Conservation (phyloP, 1,284 basidiomycete species). For the Rhodotorula sp. region DNA sequence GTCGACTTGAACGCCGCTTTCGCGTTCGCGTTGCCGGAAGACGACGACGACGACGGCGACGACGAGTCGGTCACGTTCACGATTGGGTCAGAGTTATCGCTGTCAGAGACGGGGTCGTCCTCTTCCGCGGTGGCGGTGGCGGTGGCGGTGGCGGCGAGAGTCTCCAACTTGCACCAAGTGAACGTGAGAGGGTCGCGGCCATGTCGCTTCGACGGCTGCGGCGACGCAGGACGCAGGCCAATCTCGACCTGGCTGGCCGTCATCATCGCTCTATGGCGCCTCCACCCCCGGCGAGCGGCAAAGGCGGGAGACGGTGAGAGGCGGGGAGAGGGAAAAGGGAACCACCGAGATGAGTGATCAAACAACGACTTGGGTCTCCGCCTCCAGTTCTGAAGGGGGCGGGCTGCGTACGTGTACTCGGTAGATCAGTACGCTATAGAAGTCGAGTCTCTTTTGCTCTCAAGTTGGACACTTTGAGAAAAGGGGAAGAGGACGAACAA, state of each 20-base stretch:
- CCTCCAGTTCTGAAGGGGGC: no score
- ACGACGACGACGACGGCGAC: not conserved
- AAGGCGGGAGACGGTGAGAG: not conserved
- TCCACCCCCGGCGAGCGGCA: not conserved
- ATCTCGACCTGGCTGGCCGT: not conserved
- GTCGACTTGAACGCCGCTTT: no score
- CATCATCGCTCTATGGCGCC: not conserved
- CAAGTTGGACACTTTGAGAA: not conserved
- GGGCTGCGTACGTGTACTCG: no score
- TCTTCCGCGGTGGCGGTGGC: no score
- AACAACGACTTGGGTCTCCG: no score
- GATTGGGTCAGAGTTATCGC: no score
- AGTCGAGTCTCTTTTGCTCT: no score
- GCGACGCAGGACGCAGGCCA: not conserved
- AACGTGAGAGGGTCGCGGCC: not conserved
- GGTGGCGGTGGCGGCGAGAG: no score
- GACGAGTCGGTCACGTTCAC: not conserved
- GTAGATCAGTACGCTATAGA: no score
- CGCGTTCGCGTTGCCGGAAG: not conserved
- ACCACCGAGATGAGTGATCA: not conserved
- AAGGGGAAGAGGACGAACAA: not conserved
- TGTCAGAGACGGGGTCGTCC: no score
- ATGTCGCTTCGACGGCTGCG: not conserved
- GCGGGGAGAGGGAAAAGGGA: not conserved
- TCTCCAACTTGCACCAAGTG: no score